Conservation (phyloP, 805 yeast genomes). For the Cyberlindnera petersonii region DNA sequence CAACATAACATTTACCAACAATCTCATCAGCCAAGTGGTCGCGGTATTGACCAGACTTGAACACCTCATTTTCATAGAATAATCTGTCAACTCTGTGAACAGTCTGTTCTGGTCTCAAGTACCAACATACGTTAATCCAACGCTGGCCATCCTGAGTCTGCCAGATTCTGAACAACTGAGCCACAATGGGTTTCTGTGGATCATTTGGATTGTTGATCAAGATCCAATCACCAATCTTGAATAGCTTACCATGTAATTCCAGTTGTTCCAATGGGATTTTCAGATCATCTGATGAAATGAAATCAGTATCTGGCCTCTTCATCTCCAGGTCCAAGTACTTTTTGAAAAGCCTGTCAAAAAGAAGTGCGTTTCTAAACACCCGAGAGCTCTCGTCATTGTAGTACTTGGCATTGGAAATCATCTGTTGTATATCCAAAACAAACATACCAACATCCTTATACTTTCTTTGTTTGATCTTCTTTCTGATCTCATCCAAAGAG, state of each 20-base stretch:
- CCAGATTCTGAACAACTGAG: conserved; percentile 94
- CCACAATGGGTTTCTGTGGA: conserved; percentile 83
- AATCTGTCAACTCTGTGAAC: conserved; percentile 88
- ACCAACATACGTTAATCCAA: conserved; percentile 96
- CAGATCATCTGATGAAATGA: conserved; percentile 48
- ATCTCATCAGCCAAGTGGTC: conserved; percentile 89
- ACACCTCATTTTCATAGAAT: conserved; percentile 91
- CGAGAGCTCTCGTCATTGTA: conserved; percentile 57
- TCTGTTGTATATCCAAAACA: conserved; percentile 67
- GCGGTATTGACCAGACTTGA: conserved; percentile 94
- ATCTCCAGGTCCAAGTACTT: conserved; percentile 62
- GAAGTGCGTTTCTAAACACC: conserved; percentile 56
- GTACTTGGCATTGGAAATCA: conserved; percentile 70
- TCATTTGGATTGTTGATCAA: conserved; percentile 84
- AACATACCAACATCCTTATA: conserved; percentile 74
- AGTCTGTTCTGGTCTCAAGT: conserved; percentile 95
- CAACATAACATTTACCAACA: conserved; percentile 90
- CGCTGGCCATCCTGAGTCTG: conserved; percentile 73
- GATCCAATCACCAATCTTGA: conserved; percentile 94
- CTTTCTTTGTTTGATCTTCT: conserved; percentile 80
- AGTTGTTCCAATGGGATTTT: conserved; percentile 80
- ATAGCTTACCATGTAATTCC: conserved; percentile 64
- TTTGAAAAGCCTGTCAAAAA: conserved; percentile 59
- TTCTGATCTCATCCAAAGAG: conserved; percentile 67
- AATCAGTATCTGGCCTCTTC: conserved; percentile 77